Evolutionary conservation across 1,284 basidiomycete species (phyloP).

Genomic region (Marasmius oreades): DNA sequence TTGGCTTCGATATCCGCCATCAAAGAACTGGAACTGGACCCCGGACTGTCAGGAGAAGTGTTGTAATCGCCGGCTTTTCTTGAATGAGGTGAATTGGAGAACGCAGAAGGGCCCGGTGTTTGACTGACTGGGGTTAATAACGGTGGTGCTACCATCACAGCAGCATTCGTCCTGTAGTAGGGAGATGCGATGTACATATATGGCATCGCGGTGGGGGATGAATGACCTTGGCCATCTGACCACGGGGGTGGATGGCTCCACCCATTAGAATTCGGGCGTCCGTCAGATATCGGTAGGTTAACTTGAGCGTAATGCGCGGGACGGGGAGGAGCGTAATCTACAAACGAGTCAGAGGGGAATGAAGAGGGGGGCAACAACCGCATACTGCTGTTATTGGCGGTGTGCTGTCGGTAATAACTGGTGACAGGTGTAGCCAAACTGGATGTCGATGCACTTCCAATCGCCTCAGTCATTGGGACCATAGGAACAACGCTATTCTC

Average conservation of each 20-base stretch:
- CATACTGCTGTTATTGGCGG: conserved; percentile 29
- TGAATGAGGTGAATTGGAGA: background rate
- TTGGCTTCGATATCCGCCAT: background rate
- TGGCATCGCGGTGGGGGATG: conserved; percentile 33
- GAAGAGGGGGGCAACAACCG: conserved; percentile 11
- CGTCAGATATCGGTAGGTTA: conserved; percentile 49
- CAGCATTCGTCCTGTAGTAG: conserved; percentile 22
- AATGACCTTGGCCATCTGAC: conserved; percentile 27
- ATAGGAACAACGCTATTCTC: conserved; percentile 9
- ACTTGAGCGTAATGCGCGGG: conserved; percentile 32
- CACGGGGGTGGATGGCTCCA: conserved; percentile 38
- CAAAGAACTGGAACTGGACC: background rate
- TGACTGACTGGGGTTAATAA: conserved; percentile 1
- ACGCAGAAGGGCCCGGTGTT: background rate
- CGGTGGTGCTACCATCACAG: background rate
- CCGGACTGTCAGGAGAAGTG: background rate
- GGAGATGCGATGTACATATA: conserved; percentile 37
- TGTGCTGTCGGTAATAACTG: conserved; percentile 64
- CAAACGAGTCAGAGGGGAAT: conserved; percentile 12
- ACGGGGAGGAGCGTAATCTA: conserved; percentile 33
- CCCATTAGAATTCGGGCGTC: conserved; percentile 39
- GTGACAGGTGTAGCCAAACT: conserved; percentile 36
- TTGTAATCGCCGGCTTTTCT: background rate
- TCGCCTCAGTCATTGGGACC: conserved; percentile 23
- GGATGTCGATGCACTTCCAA: conserved; percentile 25